These are phyloP conservation scores for Dichotomocladium elegans DNA, from an alignment of 371 early-diverging fungal species.

Conservation along the genomic window DNA sequence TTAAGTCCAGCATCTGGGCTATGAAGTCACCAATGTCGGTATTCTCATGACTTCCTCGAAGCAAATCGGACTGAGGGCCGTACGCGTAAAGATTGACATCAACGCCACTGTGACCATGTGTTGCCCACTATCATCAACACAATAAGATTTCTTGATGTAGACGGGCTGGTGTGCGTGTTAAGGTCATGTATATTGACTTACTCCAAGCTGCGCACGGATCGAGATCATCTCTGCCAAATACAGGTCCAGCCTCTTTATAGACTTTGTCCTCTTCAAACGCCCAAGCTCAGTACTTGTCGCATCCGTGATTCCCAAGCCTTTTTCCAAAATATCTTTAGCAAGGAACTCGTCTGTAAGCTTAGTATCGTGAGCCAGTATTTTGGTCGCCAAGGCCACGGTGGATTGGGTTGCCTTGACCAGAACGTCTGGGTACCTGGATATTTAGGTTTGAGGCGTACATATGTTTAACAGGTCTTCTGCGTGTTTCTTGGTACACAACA, in stretches of 20 bases:
- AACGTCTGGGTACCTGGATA: conserved; percentile 60
- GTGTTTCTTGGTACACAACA: too few relatives aligned
- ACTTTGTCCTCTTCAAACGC: conserved; percentile 24
- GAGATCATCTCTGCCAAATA: conserved; percentile 70
- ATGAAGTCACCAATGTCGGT: conserved; percentile 84
- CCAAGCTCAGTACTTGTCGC: conserved; percentile 62
- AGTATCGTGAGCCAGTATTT: conserved; percentile 7
- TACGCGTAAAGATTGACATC: conserved; percentile 93
- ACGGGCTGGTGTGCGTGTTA: neutral
- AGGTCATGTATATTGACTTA: conserved; percentile 18
- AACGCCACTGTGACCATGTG: conserved; percentile 90
- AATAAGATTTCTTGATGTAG: neutral
- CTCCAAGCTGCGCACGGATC: conserved; percentile 66
- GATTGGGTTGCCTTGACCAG: conserved; percentile 66
- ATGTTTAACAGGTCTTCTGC: too few relatives aligned
- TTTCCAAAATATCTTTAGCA: conserved; percentile 40
- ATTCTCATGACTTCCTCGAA: conserved; percentile 79
- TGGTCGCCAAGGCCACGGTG: conserved; percentile 49
- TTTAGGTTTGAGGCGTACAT: neutral
- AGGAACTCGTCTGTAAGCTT: neutral
- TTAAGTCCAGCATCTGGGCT: conserved; percentile 54
- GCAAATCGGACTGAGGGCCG: conserved; percentile 41
- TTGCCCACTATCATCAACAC: conserved; percentile 83
- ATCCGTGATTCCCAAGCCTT: conserved; percentile 67
- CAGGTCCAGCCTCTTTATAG: conserved; percentile 32